phyloP scores from a whole-genome alignment of 2,329 filamentous ascomycete species.

The Graphiopsis chlorocephala region DNA sequence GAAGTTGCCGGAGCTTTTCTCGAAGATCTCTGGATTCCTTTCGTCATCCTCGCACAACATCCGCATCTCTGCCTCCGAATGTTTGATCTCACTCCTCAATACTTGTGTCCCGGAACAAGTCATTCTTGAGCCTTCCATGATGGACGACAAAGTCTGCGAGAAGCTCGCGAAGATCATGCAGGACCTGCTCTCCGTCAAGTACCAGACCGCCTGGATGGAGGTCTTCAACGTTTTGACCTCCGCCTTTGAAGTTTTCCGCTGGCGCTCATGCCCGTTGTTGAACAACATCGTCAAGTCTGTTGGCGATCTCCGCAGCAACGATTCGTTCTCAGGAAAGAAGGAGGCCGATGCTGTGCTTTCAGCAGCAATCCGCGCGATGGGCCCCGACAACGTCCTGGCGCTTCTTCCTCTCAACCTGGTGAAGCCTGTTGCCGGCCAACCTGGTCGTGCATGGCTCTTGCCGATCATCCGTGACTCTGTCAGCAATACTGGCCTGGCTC shows the following conservation, averaged over 20 bases:
- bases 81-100: constrained; percentile 85
- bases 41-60: constrained; percentile 89
- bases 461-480: constrained; percentile 86
- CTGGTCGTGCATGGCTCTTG: constrained; percentile 90
- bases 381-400: constrained; percentile 76
- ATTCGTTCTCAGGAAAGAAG: constrained; percentile 89
- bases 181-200: constrained; percentile 80
- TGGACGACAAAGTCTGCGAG: constrained; percentile 84
- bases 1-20: constrained; percentile 82
- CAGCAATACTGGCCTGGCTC: constrained; percentile 79
- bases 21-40: constrained; percentile 75
- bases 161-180: constrained; percentile 73
- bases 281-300: constrained; percentile 72
- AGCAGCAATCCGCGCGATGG: constrained; percentile 84
- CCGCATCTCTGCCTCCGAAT: constrained; percentile 89
- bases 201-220: constrained; percentile 90
- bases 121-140: constrained; percentile 83
- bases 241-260: constrained; percentile 82
- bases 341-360: constrained; percentile 89
- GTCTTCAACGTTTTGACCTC: constrained; percentile 85
- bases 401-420: constrained; percentile 83
- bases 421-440: constrained; percentile 71
- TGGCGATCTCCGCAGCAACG: constrained; percentile 82
- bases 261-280: constrained; percentile 78
- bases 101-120: constrained; percentile 84